A percentile compares a stretch with the other conserved stretches of the same genome.
Conservation (phyloP, 2,329 filamentous ascomycete genomes). For the Sphaerostilbella broomeana region DNA sequence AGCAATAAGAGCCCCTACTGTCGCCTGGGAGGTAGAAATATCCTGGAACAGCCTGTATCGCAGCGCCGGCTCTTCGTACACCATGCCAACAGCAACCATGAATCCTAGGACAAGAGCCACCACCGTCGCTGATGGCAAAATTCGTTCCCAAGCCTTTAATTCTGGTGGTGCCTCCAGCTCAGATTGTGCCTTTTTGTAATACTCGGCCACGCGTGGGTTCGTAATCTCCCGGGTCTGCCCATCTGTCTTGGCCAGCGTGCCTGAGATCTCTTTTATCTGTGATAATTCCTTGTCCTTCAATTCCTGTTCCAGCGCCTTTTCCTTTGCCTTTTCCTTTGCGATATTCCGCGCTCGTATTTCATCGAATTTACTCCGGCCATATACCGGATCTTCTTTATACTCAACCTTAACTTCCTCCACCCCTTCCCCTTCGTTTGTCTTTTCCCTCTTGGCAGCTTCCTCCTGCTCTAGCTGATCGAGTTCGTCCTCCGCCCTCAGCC, state of each 20-base stretch:
- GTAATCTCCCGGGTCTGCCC: slow-evolving; percentile 32
- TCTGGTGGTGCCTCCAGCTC: slow-evolving; percentile 46
- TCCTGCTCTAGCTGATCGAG: slow-evolving; percentile 45
- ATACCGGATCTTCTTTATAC: slow-evolving; percentile 43
- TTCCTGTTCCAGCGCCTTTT: slow-evolving; percentile 37
- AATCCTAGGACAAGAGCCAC: slow-evolving; percentile 39
- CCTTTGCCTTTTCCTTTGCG: slow-evolving; percentile 42
- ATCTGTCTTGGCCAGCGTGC: slow-evolving; percentile 36
- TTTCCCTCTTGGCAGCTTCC: slow-evolving; percentile 19
- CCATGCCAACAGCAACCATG: slow-evolving; percentile 36
- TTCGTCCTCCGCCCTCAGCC: slow-evolving; percentile 57
- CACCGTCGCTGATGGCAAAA: slow-evolving; percentile 48
- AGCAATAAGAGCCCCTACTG: slow-evolving; percentile 55
- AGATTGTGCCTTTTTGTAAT: slow-evolving; percentile 42
- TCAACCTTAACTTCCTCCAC: slow-evolving; percentile 20
- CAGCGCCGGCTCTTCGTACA: slow-evolving; percentile 49
- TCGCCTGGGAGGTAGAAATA: slow-evolving; percentile 55
- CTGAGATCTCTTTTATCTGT: slow-evolving; percentile 34
- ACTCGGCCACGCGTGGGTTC: slow-evolving; percentile 33
- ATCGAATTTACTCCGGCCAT: slow-evolving; percentile 52
- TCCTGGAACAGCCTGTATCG: slow-evolving; percentile 51
- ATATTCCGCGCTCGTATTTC: slow-evolving; percentile 48
- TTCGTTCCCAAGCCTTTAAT: slow-evolving; percentile 43
- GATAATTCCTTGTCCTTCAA: slow-evolving; percentile 34
- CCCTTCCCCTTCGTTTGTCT: slow-evolving; percentile 14